Evolutionary conservation across 2,329 filamentous ascomycete genomes (phyloP), one percentile per base, ranked within the genome.

Genomic region (Alternaria metachromatica): DNA sequence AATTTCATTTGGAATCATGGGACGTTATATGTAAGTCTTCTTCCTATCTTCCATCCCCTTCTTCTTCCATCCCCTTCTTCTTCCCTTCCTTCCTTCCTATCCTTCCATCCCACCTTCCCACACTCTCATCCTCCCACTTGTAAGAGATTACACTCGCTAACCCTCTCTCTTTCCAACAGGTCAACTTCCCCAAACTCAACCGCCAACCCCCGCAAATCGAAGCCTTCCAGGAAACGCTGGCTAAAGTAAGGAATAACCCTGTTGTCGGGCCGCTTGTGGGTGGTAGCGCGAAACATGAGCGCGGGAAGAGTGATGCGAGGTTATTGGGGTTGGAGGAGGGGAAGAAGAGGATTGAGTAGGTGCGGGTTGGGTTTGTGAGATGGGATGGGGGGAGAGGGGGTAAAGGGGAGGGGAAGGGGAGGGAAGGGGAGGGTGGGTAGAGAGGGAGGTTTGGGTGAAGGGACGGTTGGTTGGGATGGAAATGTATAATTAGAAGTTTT

Each of bases 161-260:
- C 28, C 2, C 28, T 30, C 28, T 0, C 28, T 30, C 28, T 10
- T 26, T 9, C 11, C 6, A 30, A 30, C 6, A 33, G 94, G 94
- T 97, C 71, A 98, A 97, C 82, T 99, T 96, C 96, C 96, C 96
- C 10, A 97, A 97, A 78, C 88, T 99, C 51, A 97, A 96, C 80
- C 94, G 94, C 11, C 90, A 93, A 15, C 89, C 92, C 3, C 96
- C 92, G 81, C 94, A 93, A 3, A 87, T 89, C 7, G 96, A 99
- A 75, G 93, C 93, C 43, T 97, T 94, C 80, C 90, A 93, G 73
- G 94, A 97, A 72, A 92, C 95, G 56, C 88, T 97, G 70, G 86
- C 87, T 70, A 92, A 93, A 77, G 94, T 94, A 12, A 87, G 90
- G 68, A 94, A 96, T 76, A 93, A 97, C 76, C 88, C 89, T 63